These are phyloP conservation scores for Craspedostauros australis DNA, from an alignment of 108 stramenopile genomes.

Conservation along the genomic window DNA sequence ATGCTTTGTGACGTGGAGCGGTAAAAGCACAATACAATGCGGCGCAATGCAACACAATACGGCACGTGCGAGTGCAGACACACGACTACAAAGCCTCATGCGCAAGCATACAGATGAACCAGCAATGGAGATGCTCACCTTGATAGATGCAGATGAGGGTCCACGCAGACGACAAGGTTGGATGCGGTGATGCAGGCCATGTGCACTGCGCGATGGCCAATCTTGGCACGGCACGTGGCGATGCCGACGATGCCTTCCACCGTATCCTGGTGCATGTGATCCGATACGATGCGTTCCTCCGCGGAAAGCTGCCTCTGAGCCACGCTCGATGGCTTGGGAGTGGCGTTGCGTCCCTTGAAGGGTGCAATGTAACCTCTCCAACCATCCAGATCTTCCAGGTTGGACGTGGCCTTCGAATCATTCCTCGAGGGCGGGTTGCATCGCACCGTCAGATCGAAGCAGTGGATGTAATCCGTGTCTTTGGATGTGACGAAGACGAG, in stretches of 20 bases:
- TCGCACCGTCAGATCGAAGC: slow-evolving; percentile 71
- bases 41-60: too few species aligned
- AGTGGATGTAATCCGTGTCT: slow-evolving; percentile 60
- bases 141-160: slow-evolving; percentile 53
- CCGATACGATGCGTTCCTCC: slow-evolving; percentile 23
- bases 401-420: not conserved
- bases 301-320: slow-evolving; percentile 2
- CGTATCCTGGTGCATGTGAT: slow-evolving; percentile 7
- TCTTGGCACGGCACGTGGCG: slow-evolving; percentile 18
- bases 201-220: slow-evolving; percentile 26
- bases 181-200: slow-evolving; percentile 35
- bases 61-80: too few species aligned
- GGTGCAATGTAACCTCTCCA: slow-evolving; percentile 83
- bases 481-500: slow-evolving; percentile 65
- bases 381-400: slow-evolving; percentile 73
- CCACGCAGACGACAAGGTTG: slow-evolving; percentile 32
- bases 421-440: slow-evolving; percentile 50
- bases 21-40: too few species aligned
- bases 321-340: not conserved
- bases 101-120: not conserved
- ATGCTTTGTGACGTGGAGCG: too few species aligned
- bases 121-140: slow-evolving; percentile 10
- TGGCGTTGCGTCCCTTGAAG: slow-evolving; percentile 17
- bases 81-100: not conserved
- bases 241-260: slow-evolving; percentile 26